phyloP scores from a whole-genome alignment of 2,329 filamentous ascomycete species.

The Neofusicoccum umdonicola region DNA sequence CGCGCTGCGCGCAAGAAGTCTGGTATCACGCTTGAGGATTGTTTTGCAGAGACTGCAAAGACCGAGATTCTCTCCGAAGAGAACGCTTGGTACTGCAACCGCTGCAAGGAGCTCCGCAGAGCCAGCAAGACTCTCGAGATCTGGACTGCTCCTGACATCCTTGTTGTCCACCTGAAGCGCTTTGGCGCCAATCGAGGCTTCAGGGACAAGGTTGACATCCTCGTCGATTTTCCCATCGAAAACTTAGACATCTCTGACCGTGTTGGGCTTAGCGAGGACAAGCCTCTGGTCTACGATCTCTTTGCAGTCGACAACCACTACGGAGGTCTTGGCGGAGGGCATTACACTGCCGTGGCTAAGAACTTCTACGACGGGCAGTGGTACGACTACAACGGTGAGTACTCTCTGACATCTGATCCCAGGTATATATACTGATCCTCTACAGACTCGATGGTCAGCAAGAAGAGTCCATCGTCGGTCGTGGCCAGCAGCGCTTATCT shows the following conservation, averaged over 20 bases:
- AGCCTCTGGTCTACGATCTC: constrained; percentile 83
- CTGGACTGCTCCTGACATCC: constrained; percentile 93
- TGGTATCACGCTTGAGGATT: constrained; percentile 84
- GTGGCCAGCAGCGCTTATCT: constrained; percentile 82
- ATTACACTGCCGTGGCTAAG: constrained; percentile 92
- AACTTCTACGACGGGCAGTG: constrained; percentile 87
- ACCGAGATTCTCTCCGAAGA: constrained; percentile 91
- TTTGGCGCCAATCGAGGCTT: constrained; percentile 83
- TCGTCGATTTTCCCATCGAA: constrained; percentile 88
- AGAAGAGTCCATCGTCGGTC: constrained; percentile 59
- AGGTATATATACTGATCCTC: constrained; percentile 40
- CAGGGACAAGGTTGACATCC: constrained; percentile 85
- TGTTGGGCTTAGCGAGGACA: constrained; percentile 77
- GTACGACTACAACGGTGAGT: constrained; percentile 95
- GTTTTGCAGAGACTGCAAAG: constrained; percentile 90
- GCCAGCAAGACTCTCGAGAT: constrained; percentile 96
- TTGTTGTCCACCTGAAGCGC: constrained; percentile 92
- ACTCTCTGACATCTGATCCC: neutral
- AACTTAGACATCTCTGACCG: constrained; percentile 78
- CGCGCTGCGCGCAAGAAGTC: constrained; percentile 66
- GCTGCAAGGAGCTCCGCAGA: constrained; percentile 88
- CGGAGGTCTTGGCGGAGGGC: constrained; percentile 87
- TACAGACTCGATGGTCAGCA: constrained; percentile 71
- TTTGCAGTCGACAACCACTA: constrained; percentile 97
- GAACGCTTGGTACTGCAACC: constrained; percentile 96